These are phyloP conservation scores for Tricladium varicosporioides DNA, from an alignment of 2,329 filamentous ascomycete genomes.

Conservation along the genomic window DNA sequence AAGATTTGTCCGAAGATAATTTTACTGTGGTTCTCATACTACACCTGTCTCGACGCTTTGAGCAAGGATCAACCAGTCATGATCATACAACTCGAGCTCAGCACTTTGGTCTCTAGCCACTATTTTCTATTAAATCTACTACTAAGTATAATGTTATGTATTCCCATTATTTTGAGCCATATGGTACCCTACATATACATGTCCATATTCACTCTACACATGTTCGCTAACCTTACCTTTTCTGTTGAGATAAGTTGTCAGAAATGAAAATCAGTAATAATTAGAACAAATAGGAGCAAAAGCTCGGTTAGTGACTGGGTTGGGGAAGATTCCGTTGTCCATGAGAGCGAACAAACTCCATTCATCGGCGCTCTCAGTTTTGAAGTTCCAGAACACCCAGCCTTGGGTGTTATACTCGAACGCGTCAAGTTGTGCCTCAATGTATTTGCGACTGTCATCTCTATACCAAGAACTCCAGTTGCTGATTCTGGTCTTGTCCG, in stretches of 20 bases:
- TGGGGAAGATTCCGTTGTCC: conserved; percentile 48
- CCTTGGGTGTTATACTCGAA: conserved; percentile 48
- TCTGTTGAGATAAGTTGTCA: not conserved
- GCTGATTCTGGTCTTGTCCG: conserved; percentile 47
- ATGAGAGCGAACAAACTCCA: conserved; percentile 48
- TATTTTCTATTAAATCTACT: too few relatives aligned
- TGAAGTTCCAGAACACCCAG: conserved; percentile 56
- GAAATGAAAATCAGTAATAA: not conserved
- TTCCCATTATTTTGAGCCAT: too few relatives aligned
- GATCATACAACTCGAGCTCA: too few relatives aligned
- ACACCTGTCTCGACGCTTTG: too few relatives aligned
- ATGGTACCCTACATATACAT: too few relatives aligned
- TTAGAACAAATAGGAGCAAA: conserved; percentile 6
- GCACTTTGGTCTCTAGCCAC: too few relatives aligned
- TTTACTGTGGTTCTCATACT: too few relatives aligned
- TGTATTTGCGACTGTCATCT: conserved; percentile 46
- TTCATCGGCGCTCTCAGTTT: conserved; percentile 48
- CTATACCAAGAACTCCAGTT: conserved; percentile 38
- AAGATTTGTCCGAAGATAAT: too few relatives aligned
- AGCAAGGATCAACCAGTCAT: too few relatives aligned
- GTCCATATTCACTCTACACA: too few relatives aligned
- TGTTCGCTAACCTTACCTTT: too few relatives aligned
- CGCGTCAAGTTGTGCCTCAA: conserved; percentile 50
- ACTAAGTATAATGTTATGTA: too few relatives aligned
- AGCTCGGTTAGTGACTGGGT: conserved; percentile 30